Conservation (phyloP, 805 yeast genomes). For the Kazachstania africana region DNA sequence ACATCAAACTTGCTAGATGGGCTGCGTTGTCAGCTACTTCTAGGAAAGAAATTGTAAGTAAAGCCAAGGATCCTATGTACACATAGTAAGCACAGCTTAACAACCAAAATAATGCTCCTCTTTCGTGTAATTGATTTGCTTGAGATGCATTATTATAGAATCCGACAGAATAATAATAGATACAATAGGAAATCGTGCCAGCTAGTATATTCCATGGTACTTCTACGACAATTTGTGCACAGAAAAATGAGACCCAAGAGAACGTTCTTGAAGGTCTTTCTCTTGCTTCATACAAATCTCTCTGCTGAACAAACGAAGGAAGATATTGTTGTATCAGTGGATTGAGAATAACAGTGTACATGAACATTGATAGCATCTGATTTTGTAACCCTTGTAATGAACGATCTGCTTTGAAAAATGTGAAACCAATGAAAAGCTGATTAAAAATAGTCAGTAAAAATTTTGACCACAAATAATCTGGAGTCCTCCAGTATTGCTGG, state of each 20-base stretch:
- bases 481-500: slow-evolving; percentile 61
- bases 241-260: slow-evolving; percentile 51
- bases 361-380: slow-evolving; percentile 67
- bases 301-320: slow-evolving; percentile 49
- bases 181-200: slow-evolving; percentile 51
- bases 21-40: slow-evolving; percentile 56
- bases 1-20: slow-evolving; percentile 43
- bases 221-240: slow-evolving; percentile 54
- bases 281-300: slow-evolving; percentile 60
- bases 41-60: slow-evolving; percentile 45
- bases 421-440: slow-evolving; percentile 60
- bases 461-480: slow-evolving; percentile 50
- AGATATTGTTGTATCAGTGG: slow-evolving; percentile 52
- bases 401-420: slow-evolving; percentile 55
- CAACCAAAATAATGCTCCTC: slow-evolving; percentile 49
- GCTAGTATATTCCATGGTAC: slow-evolving; percentile 50
- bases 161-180: slow-evolving; percentile 66
- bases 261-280: slow-evolving; percentile 66
- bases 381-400: slow-evolving; percentile 66
- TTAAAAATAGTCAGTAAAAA: slow-evolving; percentile 39
- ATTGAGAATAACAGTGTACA: slow-evolving; percentile 46
- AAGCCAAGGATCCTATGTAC: slow-evolving; percentile 48
- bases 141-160: slow-evolving; percentile 51
- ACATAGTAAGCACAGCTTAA: slow-evolving; percentile 36
- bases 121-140: slow-evolving; percentile 34